Base-by-base conservation (phyloP, 768 basidiomycete genomes). In the Boletus sp. region DNA sequence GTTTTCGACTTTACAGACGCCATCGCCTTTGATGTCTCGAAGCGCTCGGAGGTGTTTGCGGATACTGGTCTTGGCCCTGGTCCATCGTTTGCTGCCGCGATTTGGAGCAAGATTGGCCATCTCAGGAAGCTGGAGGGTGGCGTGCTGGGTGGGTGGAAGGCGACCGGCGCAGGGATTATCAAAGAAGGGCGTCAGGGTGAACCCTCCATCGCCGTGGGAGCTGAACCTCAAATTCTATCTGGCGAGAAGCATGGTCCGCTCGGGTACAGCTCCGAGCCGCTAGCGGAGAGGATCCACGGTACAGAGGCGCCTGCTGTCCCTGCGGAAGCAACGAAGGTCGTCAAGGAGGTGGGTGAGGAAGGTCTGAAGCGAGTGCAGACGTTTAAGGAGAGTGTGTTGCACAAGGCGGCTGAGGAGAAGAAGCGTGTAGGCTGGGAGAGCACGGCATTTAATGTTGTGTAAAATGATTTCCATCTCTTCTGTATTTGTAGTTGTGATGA, bases 31-130 rank as follows among this genome's bases (percentile, higher is more conserved):
- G 89, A 90, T 64, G 69, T 85, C 1, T 75, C 74, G 32, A 76
- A 75, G 48, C 79, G 87, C 35, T 75, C 79, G 17, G 78, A 84
- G 59, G 85, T 89, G 41, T 90, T 90, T 62, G 73, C 77, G 47
- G 88, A 90, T 63, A 77, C 82, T 0, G 89, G 89, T 0, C 63
- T 85, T 1, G 73, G 78, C 1, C 69, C 75, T 1, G 80, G 80
- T 0, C 75, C 79, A 0, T 72, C 81, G 4, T 64, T 84, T 33
- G 67, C 81, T n/a, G 83, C 82, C 3, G 88, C 83, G 1, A 61
- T 86, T 8, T 89, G 87, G 87, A 85, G 83, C 58, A 87, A 89
- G 68, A 56, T 88, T 1, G 89, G 89, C 0, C 76, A 79, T 46
- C 44, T 89, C n/a, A 72, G 76, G 57, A 73, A 78, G 36, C 59